Base-by-base conservation (phyloP, 345 rosid species). In the Schrenkiella parvula region DNA sequence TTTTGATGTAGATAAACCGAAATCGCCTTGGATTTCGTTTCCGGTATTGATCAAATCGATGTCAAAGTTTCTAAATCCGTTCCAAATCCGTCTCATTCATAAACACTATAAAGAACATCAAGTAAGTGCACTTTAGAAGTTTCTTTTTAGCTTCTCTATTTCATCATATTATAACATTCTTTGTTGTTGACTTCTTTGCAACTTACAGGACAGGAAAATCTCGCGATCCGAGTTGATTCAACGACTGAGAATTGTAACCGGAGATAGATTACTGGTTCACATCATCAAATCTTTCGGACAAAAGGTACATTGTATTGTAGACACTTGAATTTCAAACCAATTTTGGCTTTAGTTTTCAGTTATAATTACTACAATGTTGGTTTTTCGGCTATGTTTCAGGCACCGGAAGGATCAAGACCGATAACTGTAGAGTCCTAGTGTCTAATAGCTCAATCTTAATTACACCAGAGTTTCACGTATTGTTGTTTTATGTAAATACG, bases 11-110 rank as follows among this genome's bases (percentile, higher is more conserved):
- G 78, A 73, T 52, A 70, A 6, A 10, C 91, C 89, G 14, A 85
- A 74, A 53, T 87, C 89, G 6, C 91, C 96, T 10, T 89, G 92
- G 89, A 80, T 89, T 78, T 74, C 83, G 0, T 85, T 90, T 73
- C 79, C 87, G 12, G 76, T 72, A 31, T 80, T 86, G 32, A 81
- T 90, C 13, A 69, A 85, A 3, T 71, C 74, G 25, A 82, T 92
- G 8, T 82, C 89, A 0, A 78, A 81, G 78, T 81, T 80, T 57
- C 66, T 92, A 55, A 74, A 84, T 53, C 74, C 76, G 5, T 53
- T 75, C 0, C 35, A 76, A 5, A 55, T 83, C 50, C 39, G 52
- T 51, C 68, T 76, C 79, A 73, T 90, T 47, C 44, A 74, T 44
- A 86, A 80, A 70, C 56, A 73, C 53, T 78, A 83, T 18, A 82